These are phyloP conservation scores for Penicillium sclerotiorum DNA, from an alignment of 2,329 filamentous ascomycete species.

Conservation along the genomic window DNA sequence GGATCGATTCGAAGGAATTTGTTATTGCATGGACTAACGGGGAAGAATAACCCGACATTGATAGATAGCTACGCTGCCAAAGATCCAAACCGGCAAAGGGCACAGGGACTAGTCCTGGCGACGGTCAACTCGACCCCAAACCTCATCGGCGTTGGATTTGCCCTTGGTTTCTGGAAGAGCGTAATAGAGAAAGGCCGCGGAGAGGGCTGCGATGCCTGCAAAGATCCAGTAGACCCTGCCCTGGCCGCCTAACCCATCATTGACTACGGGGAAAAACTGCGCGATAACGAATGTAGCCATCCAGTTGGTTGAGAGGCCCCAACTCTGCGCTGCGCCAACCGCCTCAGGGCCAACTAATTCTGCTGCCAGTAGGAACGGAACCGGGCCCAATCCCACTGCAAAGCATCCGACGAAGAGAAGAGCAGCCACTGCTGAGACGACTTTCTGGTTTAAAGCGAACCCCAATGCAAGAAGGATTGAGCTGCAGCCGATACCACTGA, in stretches of 20 bases:
- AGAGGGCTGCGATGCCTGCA: constrained; percentile 69
- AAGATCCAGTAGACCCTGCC: constrained; percentile 95
- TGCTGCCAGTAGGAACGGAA: constrained; percentile 90
- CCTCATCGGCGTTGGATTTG: constrained; percentile 80
- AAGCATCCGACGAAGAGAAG: constrained; percentile 87
- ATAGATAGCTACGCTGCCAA: no score
- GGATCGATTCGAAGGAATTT: no score
- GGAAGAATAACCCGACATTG: no score
- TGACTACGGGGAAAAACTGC: constrained; percentile 90
- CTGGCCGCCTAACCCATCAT: constrained; percentile 72
- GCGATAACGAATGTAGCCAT: constrained; percentile 88
- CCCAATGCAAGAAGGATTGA: constrained; percentile 78
- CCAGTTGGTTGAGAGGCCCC: constrained; percentile 85
- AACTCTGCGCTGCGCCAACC: constrained; percentile 87
- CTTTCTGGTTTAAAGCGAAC: constrained; percentile 71
- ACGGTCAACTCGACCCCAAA: constrained; percentile 70
- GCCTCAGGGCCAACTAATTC: constrained; percentile 90
- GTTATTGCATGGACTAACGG: no score
- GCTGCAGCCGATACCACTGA: constrained; percentile 79
- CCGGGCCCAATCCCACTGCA: constrained; percentile 85
- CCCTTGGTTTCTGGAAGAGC: constrained; percentile 87
- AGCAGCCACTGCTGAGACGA: constrained; percentile 78
- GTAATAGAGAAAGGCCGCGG: constrained; percentile 70
- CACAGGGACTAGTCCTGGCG: constrained; percentile 40
- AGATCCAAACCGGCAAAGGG: no score